Evolutionary conservation across 495 filamentous ascomycete genomes (phyloP).

Genomic region (Venustampulla echinocandica): DNA sequence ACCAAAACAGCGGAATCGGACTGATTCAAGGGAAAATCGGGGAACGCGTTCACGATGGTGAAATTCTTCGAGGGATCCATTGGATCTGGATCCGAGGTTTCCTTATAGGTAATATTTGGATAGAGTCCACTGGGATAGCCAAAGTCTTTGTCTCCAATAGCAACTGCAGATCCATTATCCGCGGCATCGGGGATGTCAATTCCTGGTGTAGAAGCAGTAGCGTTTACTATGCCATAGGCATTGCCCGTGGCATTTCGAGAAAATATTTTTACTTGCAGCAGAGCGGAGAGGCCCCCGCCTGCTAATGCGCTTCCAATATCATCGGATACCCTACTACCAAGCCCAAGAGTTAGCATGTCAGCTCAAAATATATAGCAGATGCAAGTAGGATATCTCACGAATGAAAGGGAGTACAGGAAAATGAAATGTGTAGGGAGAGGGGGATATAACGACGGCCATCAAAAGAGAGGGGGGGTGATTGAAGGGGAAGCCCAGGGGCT

Average conservation of each 20-base stretch:
- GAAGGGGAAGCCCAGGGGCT: conserved; percentile 16
- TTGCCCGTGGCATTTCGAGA: conserved; percentile 53
- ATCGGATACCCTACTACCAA: conserved; percentile 30
- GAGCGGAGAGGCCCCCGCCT: conserved; percentile 39
- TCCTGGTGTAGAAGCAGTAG: conserved; percentile 39
- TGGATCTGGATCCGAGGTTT: conserved; percentile 27
- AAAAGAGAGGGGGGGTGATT: neutral
- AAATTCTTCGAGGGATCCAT: conserved; percentile 30
- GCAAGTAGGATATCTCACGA: too few species aligned
- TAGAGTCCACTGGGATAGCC: conserved; percentile 64
- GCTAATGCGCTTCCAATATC: conserved; percentile 57
- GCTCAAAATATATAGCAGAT: too few species aligned
- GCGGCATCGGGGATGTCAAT: conserved; percentile 49
- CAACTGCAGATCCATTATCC: conserved; percentile 46
- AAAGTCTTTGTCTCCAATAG: conserved; percentile 46
- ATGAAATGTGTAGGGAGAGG: neutral
- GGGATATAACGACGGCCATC: too few species aligned
- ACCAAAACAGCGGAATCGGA: conserved; percentile 48
- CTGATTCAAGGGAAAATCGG: conserved; percentile 44
- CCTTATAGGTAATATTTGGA: conserved; percentile 61
- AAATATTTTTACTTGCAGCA: conserved; percentile 59
- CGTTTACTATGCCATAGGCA: conserved; percentile 44
- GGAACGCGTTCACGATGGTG: conserved; percentile 33
- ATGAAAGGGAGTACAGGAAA: too few species aligned
- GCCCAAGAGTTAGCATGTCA: neutral